These are phyloP conservation scores for Prosopis cineraria DNA, from an alignment of 306 rosid species.

Conservation along the genomic window DNA sequence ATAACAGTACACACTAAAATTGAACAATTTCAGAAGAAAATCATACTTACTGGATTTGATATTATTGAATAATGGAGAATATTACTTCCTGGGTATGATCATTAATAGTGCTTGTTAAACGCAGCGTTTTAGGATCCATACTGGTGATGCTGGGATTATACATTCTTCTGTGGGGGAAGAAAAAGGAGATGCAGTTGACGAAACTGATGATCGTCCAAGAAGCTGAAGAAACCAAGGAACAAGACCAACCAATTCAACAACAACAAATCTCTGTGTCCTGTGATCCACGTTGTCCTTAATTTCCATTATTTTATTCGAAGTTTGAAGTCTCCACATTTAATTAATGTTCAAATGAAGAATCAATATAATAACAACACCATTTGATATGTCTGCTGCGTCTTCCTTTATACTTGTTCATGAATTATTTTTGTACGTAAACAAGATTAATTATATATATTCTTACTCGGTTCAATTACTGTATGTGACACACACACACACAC, in stretches of 20 bases:
- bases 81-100: no score
- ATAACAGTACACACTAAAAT: no score
- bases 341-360: background rate
- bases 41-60: no score
- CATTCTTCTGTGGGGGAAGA: conserved; percentile 74
- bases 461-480: background rate
- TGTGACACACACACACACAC: no score
- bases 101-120: no score
- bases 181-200: conserved; percentile 50
- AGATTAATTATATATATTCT: background rate
- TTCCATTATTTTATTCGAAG: background rate
- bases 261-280: conserved; percentile 38
- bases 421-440: background rate
- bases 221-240: conserved; percentile 41
- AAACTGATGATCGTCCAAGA: conserved; percentile 37
- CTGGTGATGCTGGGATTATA: conserved; percentile 62
- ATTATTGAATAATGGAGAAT: no score
- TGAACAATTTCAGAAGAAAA: no score
- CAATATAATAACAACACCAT: background rate
- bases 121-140: conserved; percentile 58
- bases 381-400: background rate
- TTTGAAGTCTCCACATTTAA: background rate
- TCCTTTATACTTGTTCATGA: background rate
- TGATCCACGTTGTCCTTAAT: conserved; percentile 38
- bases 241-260: conserved; percentile 40